Percentiles rank a stretch among this genome's conserved stretches.
phyloP scores from a whole-genome alignment of 2,329 filamentous ascomycete genomes.

The Xylariaceae sp. region DNA sequence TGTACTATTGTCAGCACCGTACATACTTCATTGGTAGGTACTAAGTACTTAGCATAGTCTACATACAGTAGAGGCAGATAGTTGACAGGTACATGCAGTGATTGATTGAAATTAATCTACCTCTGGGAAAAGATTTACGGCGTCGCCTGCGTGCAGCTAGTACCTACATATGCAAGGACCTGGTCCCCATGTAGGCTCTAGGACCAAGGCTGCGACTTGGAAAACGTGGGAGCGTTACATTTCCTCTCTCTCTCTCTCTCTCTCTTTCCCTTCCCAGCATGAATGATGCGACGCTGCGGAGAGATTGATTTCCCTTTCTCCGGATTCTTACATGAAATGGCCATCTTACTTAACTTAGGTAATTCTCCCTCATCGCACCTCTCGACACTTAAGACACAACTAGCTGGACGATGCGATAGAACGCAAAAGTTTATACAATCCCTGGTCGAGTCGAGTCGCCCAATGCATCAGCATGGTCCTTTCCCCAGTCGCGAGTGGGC shows the following conservation, averaged over 20 bases:
- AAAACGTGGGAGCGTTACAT: slow-evolving; percentile 18
- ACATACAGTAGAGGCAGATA: too few relatives aligned
- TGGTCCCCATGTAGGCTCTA: background rate
- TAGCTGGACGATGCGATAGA: background rate
- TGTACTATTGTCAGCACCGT: background rate
- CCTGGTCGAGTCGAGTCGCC: background rate
- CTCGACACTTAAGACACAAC: background rate
- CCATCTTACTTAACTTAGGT: background rate
- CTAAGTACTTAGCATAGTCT: too few relatives aligned
- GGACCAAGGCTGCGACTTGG: slow-evolving; percentile 1
- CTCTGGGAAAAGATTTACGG: slow-evolving; percentile 7
- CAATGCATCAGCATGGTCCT: background rate
- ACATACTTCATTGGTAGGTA: too few relatives aligned
- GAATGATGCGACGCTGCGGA: slow-evolving; percentile 8
- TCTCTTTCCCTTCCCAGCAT: too few relatives aligned
- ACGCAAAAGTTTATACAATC: background rate
- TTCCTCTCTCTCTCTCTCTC: too few relatives aligned
- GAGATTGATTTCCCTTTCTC: background rate
- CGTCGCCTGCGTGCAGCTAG: slow-evolving; percentile 9
- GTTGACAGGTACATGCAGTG: too few relatives aligned
- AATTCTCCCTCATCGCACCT: background rate
- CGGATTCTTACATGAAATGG: background rate
- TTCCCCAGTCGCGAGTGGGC: background rate
- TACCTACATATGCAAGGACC: background rate
- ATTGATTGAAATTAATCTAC: too few relatives aligned